Conservation (phyloP, 306 rosid species). For the Echinosophora koreensis region DNA sequence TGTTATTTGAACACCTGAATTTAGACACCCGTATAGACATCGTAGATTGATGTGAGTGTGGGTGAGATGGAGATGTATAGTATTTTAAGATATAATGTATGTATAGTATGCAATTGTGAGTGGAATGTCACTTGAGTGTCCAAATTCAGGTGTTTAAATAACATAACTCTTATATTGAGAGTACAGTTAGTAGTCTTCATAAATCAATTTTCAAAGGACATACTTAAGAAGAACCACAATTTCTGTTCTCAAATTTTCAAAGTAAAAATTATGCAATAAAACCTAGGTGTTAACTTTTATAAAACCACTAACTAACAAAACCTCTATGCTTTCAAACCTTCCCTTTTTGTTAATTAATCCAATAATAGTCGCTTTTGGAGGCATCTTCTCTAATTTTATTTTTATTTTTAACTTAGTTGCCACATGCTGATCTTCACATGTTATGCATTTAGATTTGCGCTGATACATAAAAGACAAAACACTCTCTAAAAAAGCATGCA, state of each 20-base stretch:
- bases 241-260: conserved; percentile 31
- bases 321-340: conserved; percentile 42
- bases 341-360: conserved; percentile 46
- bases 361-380: conserved; percentile 40
- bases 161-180: too few relatives aligned
- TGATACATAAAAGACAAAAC: conserved; percentile 60
- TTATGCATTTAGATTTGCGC: conserved; percentile 65
- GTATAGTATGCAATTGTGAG: too few relatives aligned
- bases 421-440: conserved; percentile 58
- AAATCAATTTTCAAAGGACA: conserved; percentile 1
- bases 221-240: neutral
- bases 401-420: conserved; percentile 33
- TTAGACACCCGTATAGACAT: too few relatives aligned
- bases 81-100: too few relatives aligned
- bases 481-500: conserved; percentile 44
- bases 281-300: conserved; percentile 12
- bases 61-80: too few relatives aligned
- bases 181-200: neutral
- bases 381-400: conserved; percentile 34
- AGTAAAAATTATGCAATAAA: conserved; percentile 24
- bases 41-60: too few relatives aligned
- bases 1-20: too few relatives aligned
- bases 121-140: too few relatives aligned
- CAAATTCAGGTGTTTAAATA: too few relatives aligned
- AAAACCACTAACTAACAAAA: conserved; percentile 14